Evolutionary conservation across 441 rosid species (phyloP), one percentile per base, ranked within the genome.

Genomic region (Gossypium schwendimanii): DNA sequence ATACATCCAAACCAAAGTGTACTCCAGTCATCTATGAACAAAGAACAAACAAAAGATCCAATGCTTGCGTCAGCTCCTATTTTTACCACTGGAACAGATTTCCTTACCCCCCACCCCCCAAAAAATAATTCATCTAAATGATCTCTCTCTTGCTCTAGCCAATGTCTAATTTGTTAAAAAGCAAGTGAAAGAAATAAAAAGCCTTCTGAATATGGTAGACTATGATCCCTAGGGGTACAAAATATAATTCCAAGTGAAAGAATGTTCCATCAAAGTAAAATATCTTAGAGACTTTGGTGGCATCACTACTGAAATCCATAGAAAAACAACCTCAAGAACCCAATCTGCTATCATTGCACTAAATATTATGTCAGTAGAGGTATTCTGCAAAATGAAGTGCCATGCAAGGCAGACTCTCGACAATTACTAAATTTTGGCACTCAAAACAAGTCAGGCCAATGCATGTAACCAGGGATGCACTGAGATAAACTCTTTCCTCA

Each of bases 51-150:
- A 49, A 67, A 49, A 8, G 44, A 49, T 26, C 6, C 58, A 24
- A 24, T 26, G 58, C 45, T 49, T 15, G 33, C 10, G 0, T 15
- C 44, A 26, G 15, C 59, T 49, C 71, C 59, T 15, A 26, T 67
- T 50, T 39, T 50, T 67, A 14, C 71, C 24, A 67, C 26, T 28
- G 71, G 26, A 67, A 67, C 24, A 26, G n/a, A 24, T 47, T 66
- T 47, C 41, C 10, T 3, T 26, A 2, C 2, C 9, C 2, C 23
- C 2, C 3, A 57, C 41, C 36, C 7, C 1, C 6, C 7, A 26
- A 28, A 8, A 36, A 36, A 36, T 7, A 23, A 47, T 47, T 39
- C 41, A 49, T 44, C 8, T 26, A 49, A 66, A 6, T 15, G 58
- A 66, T 39, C 7, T 24, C 61, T 21, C 28, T 24, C 6, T 58